Evolutionary conservation across 1,139 yeast species (phyloP).

Genomic region (Yamadazyma triangularis): DNA sequence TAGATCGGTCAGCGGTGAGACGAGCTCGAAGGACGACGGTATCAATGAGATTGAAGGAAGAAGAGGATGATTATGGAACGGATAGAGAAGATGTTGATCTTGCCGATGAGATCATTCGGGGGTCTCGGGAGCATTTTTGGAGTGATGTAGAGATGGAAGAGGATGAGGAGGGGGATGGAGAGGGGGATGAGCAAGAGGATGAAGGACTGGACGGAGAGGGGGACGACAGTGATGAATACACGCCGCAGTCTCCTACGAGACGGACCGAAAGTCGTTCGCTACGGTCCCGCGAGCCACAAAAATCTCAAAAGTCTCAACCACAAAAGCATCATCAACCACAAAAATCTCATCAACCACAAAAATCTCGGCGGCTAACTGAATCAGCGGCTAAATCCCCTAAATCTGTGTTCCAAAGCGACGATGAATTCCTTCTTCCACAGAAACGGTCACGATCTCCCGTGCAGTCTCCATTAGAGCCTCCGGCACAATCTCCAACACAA

Average conservation of each 20-base stretch:
- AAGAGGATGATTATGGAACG: constrained; percentile 25
- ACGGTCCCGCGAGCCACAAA: too few species aligned
- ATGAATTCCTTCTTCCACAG: constrained; percentile 4
- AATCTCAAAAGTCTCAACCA: too few species aligned
- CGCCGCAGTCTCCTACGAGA: too few species aligned
- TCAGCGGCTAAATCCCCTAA: background rate
- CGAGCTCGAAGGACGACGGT: constrained; percentile 35
- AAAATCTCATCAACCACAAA: background rate
- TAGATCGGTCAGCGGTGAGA: constrained; percentile 49
- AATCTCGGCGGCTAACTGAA: background rate
- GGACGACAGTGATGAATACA: constrained; percentile 3
- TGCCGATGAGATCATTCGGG: constrained; percentile 39
- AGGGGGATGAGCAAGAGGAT: constrained; percentile 1
- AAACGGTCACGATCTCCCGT: background rate
- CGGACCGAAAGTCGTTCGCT: too few species aligned
- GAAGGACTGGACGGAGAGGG: constrained; percentile 3
- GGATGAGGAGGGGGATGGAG: constrained; percentile 4
- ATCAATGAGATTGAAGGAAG: constrained; percentile 34
- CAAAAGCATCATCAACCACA: background rate
- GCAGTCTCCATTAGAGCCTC: too few species aligned
- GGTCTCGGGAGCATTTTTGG: constrained; percentile 25
- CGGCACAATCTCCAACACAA: too few species aligned
- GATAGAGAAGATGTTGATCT: constrained; percentile 33
- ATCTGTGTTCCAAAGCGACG: constrained; percentile 8
- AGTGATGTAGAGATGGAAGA: constrained; percentile 14